Percentiles rank a stretch among this genome's conserved stretches.
These are phyloP conservation scores for Mycena chlorophos DNA, from an alignment of 768 basidiomycete species.

Conservation along the genomic window DNA sequence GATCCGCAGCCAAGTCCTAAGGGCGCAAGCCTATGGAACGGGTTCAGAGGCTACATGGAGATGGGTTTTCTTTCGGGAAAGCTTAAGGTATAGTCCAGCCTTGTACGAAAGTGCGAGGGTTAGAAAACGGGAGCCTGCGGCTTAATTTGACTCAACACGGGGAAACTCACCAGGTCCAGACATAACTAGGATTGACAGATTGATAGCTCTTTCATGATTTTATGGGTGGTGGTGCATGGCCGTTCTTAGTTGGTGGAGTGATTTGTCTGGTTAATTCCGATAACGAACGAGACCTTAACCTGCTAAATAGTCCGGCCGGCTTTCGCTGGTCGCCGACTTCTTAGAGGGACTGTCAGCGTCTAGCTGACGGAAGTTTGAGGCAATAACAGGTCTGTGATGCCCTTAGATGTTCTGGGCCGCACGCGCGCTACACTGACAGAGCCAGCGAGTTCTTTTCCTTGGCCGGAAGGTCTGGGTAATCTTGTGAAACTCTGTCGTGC, in stretches of 20 bases:
- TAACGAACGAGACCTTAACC: constrained; percentile 93
- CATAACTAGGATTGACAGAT: constrained; percentile 77
- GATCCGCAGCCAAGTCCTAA: too few relatives aligned
- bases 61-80: too few relatives aligned
- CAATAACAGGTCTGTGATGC: too few relatives aligned
- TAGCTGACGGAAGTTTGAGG: too few relatives aligned
- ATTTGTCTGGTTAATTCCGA: constrained; percentile 97
- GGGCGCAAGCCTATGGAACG: too few relatives aligned
- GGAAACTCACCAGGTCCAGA: constrained; percentile 81
- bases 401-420: too few relatives aligned
- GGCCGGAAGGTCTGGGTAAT: too few relatives aligned
- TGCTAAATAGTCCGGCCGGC: constrained; percentile 67
- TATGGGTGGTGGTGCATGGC: constrained; percentile 89
- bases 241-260: constrained; percentile 90
- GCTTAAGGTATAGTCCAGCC: too few relatives aligned
- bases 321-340: neutral
- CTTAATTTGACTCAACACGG: constrained; percentile 86
- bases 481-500: too few relatives aligned
- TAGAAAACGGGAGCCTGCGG: constrained; percentile 80
- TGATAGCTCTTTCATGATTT: constrained; percentile 85
- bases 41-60: too few relatives aligned
- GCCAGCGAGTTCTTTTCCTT: constrained; percentile 79
- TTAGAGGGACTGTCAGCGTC: too few relatives aligned
- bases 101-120: too few relatives aligned
- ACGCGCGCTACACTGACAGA: constrained; percentile 86